A percentile compares a stretch with the other conserved stretches of the same genome.
Evolutionary conservation across 2,329 filamentous ascomycete genomes (phyloP).

Genomic region (Aciculosporium take): DNA sequence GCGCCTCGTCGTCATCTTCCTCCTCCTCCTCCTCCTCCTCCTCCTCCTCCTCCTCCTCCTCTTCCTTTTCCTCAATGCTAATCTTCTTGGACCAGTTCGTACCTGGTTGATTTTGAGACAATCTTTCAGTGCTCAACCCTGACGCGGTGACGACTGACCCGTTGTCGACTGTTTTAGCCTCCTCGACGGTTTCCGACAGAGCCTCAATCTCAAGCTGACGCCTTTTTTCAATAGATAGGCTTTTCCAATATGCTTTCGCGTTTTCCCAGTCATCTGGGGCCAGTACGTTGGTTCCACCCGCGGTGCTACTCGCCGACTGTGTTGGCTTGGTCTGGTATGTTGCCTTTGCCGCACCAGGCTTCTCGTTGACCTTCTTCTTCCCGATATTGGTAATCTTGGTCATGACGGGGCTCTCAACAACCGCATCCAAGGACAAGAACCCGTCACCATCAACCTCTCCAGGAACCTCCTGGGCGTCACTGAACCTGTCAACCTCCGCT

Average conservation of each 20-base stretch:
- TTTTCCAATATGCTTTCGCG: constrained; percentile 56
- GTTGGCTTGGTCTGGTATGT: not conserved
- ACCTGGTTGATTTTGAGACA: constrained; percentile 27
- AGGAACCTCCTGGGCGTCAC: constrained; percentile 62
- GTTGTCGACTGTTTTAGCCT: constrained; percentile 19
- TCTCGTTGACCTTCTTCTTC: constrained; percentile 11
- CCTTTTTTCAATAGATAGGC: constrained; percentile 47
- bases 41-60: constrained; percentile 7
- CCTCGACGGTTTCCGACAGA: constrained; percentile 35
- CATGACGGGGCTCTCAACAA: constrained; percentile 45
- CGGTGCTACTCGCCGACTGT: not conserved
- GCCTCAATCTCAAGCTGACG: constrained; percentile 46
- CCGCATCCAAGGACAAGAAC: constrained; percentile 59
- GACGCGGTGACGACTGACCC: constrained; percentile 15
- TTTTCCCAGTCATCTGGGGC: constrained; percentile 46
- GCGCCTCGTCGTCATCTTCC: constrained; percentile 4
- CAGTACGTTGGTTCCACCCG: constrained; percentile 1
- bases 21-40: constrained; percentile 6
- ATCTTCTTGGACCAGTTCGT: constrained; percentile 18
- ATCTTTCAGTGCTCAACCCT: constrained; percentile 11
- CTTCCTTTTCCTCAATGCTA: no score
- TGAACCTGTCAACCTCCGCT: constrained; percentile 49
- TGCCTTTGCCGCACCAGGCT: not conserved
- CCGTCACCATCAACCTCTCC: constrained; percentile 50
- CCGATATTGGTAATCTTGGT: constrained; percentile 12